Percentiles rank a stretch among this genome's conserved stretches.
These are phyloP conservation scores for Arthroderma sp. DNA, from an alignment of 2,329 filamentous ascomycete genomes.

Conservation along the genomic window DNA sequence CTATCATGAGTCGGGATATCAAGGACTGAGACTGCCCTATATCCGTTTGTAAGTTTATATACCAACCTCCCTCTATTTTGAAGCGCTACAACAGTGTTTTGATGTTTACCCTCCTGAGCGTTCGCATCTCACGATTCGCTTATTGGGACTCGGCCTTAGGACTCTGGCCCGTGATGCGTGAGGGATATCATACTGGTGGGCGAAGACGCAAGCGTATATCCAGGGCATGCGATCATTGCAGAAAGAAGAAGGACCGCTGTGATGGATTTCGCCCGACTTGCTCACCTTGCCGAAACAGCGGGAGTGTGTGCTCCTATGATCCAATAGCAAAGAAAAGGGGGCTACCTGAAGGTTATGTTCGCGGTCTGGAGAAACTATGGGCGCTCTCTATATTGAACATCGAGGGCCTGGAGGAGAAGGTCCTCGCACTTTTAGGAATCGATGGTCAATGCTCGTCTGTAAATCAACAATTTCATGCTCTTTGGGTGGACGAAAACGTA, in stretches of 20 bases:
- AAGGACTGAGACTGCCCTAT: too few relatives aligned
- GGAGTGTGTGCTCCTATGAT: constrained; percentile 31
- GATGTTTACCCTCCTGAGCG: too few relatives aligned
- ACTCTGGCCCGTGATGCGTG: too few relatives aligned
- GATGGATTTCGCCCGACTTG: constrained; percentile 32
- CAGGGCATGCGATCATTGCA: constrained; percentile 33
- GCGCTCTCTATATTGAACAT: constrained; percentile 32
- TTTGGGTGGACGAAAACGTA: constrained; percentile 28
- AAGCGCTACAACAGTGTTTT: too few relatives aligned
- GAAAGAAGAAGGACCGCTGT: constrained; percentile 35
- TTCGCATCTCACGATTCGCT: too few relatives aligned
- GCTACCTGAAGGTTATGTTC: constrained; percentile 34
- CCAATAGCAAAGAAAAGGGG: constrained; percentile 33
- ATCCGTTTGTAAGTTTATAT: too few relatives aligned
- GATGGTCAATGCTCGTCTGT: constrained; percentile 17
- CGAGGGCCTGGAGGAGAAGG: constrained; percentile 31
- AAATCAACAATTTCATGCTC: constrained; percentile 22
- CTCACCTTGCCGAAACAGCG: constrained; percentile 28
- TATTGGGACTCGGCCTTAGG: too few relatives aligned
- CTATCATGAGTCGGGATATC: too few relatives aligned
- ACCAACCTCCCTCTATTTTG: too few relatives aligned
- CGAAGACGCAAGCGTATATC: constrained; percentile 30
- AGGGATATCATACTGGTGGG: neutral
- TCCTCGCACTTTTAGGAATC: constrained; percentile 27
- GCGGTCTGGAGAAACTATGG: constrained; percentile 34